A percentile compares a stretch with the other conserved stretches of the same genome.
Evolutionary conservation across 2,329 filamentous ascomycete genomes (phyloP).

Genomic region (Pseudopithomyces maydicus): DNA sequence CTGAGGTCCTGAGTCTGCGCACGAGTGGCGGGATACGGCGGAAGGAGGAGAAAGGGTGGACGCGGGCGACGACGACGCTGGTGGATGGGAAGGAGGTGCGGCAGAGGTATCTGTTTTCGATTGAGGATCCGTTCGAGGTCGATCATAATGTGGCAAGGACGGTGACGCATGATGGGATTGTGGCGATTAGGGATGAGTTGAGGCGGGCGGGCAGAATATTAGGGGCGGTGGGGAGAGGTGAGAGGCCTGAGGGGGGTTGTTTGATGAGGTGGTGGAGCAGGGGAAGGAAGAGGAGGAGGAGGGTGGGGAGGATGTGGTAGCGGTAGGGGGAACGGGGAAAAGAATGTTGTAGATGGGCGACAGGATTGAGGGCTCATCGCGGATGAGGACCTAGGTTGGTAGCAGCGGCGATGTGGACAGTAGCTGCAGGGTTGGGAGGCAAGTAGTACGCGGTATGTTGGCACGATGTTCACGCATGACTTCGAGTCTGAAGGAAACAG

Average conservation of each 20-base stretch:
- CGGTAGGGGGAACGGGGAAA: not conserved
- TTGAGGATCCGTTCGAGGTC: constrained; percentile 89
- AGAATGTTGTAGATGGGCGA: too few species aligned
- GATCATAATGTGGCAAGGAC: constrained; percentile 89
- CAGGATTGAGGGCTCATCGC: too few species aligned
- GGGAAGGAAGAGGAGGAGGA: constrained; percentile 3
- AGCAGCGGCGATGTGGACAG: too few species aligned
- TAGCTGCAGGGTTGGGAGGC: too few species aligned
- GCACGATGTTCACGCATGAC: too few species aligned
- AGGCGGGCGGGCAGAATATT: constrained; percentile 74
- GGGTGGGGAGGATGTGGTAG: not conserved
- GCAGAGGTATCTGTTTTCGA: constrained; percentile 82
- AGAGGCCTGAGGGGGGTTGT: constrained; percentile 40
- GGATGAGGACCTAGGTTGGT: too few species aligned
- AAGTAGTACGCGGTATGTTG: too few species aligned
- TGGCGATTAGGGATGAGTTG: constrained; percentile 83
- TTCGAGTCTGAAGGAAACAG: too few species aligned
- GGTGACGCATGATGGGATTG: constrained; percentile 81
- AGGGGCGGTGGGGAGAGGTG: constrained; percentile 28
- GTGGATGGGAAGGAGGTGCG: constrained; percentile 71
- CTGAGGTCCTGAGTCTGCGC: constrained; percentile 78
- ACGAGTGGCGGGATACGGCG: constrained; percentile 70
- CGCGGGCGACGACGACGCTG: constrained; percentile 72
- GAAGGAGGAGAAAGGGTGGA: constrained; percentile 85
- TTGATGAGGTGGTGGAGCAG: constrained; percentile 40